phyloP scores from a whole-genome alignment of 768 basidiomycete genomes.

The Dioszegia crocea region DNA sequence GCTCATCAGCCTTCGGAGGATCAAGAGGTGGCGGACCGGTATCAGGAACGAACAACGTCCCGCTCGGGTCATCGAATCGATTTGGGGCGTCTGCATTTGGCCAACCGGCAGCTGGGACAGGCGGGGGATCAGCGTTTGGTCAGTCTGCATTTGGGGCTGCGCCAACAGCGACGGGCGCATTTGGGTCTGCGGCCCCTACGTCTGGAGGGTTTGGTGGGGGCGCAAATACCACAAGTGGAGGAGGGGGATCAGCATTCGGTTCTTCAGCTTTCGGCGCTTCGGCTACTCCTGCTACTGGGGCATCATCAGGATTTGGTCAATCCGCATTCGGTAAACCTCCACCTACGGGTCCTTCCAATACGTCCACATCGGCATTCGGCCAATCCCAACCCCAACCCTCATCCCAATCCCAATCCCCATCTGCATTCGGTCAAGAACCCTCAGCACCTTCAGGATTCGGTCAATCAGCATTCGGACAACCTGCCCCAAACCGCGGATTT shows the following conservation, averaged over 20 bases:
- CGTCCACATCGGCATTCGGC: constrained; percentile 6
- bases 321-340: constrained; percentile 34
- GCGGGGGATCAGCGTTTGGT: too few species aligned
- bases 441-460: not conserved
- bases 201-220: too few species aligned
- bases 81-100: constrained; percentile 17
- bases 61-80: not conserved
- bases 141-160: too few species aligned
- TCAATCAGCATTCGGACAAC: constrained; percentile 17
- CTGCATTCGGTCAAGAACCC: constrained; percentile 19
- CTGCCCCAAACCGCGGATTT: constrained; percentile 22
- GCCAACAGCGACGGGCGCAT: too few species aligned
- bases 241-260: constrained; percentile 17
- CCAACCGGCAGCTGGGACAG: constrained; percentile 1
- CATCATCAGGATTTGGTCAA: constrained; percentile 11
- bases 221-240: constrained; percentile 3
- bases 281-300: not conserved
- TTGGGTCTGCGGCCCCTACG: too few species aligned
- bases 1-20: constrained; percentile 18
- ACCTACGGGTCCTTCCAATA: too few species aligned
- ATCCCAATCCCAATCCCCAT: not conserved
- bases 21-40: not conserved
- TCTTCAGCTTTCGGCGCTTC: constrained; percentile 6
- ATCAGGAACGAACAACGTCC: not conserved
- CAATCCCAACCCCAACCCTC: constrained; percentile 13